Base-by-base conservation (phyloP, 129 eudicot species). In the Deinandra increscens region DNA sequence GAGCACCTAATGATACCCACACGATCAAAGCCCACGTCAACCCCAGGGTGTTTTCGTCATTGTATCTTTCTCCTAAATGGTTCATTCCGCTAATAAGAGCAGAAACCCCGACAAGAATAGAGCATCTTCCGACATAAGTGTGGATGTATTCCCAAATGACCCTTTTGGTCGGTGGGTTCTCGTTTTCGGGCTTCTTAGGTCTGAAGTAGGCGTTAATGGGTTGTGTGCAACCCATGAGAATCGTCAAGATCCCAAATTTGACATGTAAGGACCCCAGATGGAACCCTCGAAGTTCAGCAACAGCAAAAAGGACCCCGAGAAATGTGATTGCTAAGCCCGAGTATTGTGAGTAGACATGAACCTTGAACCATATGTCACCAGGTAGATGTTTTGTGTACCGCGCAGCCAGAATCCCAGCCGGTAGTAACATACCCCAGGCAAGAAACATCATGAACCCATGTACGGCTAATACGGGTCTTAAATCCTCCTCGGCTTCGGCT, bases 401-500 rank as follows among this genome's bases (percentile, higher is more conserved):
- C 45, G 98, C 96, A 11, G 98, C 84, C 37, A 93, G 77, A 70
- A 89, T 82, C 9, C 98, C 98, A 37, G 86, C 91, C 0, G 98
- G 98, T 38, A 93, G 92, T 77, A 93, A 75, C 34, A 93, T 84
- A 22, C 96, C 98, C 96, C 95, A 93, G 0, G 98, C 98, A 20
- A 93, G 88, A 78, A 93, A 93, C 98, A 93, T 89, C 97, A 93
- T 89, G 61, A 93, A 93, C 53, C 98, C 98, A 41, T 93, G 98
- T 5, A 85, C 98, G 11, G 96, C 95, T 75, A 93, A 77, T 9
- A 93, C 98, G 2, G 98, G 98, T 8, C 95, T 72, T 37, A 93
- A 72, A 75, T 93, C 96, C 80, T 93, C 97, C 85, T 84, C 95
- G 33, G 95, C 98, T 68, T 93, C 96, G 1, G 97, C 87, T 53